A percentile compares a stretch with the other conserved stretches of the same genome.
Conservation (phyloP, 1,284 basidiomycete genomes). For the Cryptococcus jaspeensis region DNA sequence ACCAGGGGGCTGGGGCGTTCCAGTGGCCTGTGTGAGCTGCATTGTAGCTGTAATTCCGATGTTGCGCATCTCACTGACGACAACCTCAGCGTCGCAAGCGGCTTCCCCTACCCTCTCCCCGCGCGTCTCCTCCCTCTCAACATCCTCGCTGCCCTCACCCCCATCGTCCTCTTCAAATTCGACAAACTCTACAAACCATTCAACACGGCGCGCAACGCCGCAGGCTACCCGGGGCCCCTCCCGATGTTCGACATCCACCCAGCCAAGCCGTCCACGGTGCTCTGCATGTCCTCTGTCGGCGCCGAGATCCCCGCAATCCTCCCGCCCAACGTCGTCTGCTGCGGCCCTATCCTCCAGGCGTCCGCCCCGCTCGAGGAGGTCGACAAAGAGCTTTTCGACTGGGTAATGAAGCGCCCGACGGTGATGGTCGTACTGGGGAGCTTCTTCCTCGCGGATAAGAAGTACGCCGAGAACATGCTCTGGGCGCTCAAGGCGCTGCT, state of each 20-base stretch:
- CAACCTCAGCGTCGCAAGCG: not conserved
- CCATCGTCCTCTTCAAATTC: conserved; percentile 8
- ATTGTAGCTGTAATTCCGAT: not conserved
- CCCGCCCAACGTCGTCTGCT: conserved; percentile 15
- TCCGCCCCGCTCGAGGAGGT: conserved; percentile 11
- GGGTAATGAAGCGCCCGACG: not conserved
- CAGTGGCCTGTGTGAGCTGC: conserved; percentile 20
- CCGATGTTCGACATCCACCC: conserved; percentile 2
- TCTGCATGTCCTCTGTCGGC: conserved; percentile 22
- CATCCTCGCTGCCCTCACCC: conserved; percentile 13
- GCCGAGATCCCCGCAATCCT: conserved; percentile 18
- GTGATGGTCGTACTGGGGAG: conserved; percentile 24
- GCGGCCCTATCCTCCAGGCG: conserved; percentile 23
- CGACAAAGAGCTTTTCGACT: conserved; percentile 5
- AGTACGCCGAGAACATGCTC: conserved; percentile 13
- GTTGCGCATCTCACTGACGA: not conserved
- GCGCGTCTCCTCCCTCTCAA: conserved; percentile 20
- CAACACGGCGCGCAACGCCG: conserved; percentile 14
- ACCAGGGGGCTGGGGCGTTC: conserved; percentile 9
- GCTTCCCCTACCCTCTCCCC: conserved; percentile 2
- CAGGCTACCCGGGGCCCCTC: conserved; percentile 16
- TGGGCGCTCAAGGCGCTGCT: conserved; percentile 12
- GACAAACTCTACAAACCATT: conserved; percentile 4
- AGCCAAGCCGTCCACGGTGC: not conserved
- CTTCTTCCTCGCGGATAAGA: conserved; percentile 7